phyloP scores from a whole-genome alignment of 306 rosid species.

The Prunus campanulata region DNA sequence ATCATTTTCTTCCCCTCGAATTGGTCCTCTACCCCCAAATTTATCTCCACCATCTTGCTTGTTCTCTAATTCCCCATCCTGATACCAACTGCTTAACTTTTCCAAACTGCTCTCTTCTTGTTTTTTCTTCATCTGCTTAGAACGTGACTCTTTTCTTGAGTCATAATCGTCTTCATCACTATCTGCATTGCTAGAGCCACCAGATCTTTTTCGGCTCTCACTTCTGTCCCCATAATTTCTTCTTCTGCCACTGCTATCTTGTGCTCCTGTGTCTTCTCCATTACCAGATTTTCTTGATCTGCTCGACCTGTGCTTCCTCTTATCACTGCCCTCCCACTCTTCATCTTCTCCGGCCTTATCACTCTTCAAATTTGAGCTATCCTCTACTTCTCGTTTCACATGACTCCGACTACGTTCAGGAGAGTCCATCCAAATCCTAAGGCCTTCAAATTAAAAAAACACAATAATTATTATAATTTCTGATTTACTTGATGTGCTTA shows the following conservation, averaged over 20 bases:
- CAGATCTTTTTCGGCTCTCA: constrained; percentile 53
- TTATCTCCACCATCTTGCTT: constrained; percentile 63
- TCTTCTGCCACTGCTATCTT: constrained; percentile 66
- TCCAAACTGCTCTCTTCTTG: constrained; percentile 94
- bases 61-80: constrained; percentile 80
- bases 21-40: constrained; percentile 37
- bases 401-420: constrained; percentile 45
- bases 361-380: constrained; percentile 53
- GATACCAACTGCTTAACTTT: constrained; percentile 86
- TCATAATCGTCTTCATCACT: constrained; percentile 76
- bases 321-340: constrained; percentile 70
- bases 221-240: constrained; percentile 50
- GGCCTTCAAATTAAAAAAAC: constrained; percentile 1
- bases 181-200: constrained; percentile 58
- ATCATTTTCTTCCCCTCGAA: constrained; percentile 51
- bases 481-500: background rate
- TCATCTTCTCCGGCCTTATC: constrained; percentile 66
- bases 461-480: background rate
- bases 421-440: constrained; percentile 45
- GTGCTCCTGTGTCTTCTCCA: constrained; percentile 61
- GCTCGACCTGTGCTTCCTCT: constrained; percentile 77
- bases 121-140: constrained; percentile 69
- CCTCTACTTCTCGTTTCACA: constrained; percentile 43
- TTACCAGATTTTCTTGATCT: constrained; percentile 60
- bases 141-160: constrained; percentile 52